A percentile compares a stretch with the other conserved stretches of the same genome.
Evolutionary conservation across 1,284 basidiomycete genomes (phyloP).

Genomic region (Tremellales sp.): DNA sequence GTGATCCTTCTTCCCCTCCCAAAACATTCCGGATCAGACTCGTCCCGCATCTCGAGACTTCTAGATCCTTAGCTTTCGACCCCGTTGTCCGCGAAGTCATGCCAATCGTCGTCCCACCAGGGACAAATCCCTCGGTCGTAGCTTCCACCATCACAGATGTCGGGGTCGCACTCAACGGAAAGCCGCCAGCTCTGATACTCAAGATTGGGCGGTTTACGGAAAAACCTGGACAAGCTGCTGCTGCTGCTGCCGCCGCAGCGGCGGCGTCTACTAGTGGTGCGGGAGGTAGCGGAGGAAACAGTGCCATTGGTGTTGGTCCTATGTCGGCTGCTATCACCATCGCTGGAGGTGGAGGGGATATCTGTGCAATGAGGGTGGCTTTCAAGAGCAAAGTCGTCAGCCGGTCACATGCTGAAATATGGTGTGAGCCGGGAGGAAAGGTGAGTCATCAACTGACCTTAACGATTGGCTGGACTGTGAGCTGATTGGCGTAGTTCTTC

Average conservation of each 20-base stretch:
- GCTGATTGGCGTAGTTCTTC: slow-evolving; percentile 60
- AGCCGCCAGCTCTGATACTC: slow-evolving; percentile 57
- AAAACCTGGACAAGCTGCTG: slow-evolving; percentile 17
- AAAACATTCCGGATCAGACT: slow-evolving; percentile 61
- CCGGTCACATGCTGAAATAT: slow-evolving; percentile 90
- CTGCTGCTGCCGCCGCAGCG: slow-evolving; percentile 6
- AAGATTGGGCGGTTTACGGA: slow-evolving; percentile 92
- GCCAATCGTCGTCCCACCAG: slow-evolving; percentile 52
- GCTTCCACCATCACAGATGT: slow-evolving; percentile 21
- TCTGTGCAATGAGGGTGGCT: slow-evolving; percentile 76
- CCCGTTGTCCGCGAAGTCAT: slow-evolving; percentile 73
- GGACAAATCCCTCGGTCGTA: slow-evolving; percentile 40
- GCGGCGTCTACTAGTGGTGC: slow-evolving; percentile 7
- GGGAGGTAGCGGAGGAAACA: slow-evolving; percentile 4
- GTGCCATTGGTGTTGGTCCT: neutral
- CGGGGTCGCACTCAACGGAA: slow-evolving; percentile 42
- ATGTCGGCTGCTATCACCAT: slow-evolving; percentile 11
- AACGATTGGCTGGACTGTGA: neutral
- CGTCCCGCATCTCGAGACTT: slow-evolving; percentile 88
- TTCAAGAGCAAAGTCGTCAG: slow-evolving; percentile 97
- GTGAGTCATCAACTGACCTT: slow-evolving; percentile 45
- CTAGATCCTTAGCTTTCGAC: slow-evolving; percentile 86
- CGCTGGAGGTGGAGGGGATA: slow-evolving; percentile 53
- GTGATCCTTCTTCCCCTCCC: slow-evolving; percentile 7
- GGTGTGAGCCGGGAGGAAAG: slow-evolving; percentile 61